Evolutionary conservation across 2,329 filamentous ascomycete genomes (phyloP).

Genomic region (Talaromyces sp.): DNA sequence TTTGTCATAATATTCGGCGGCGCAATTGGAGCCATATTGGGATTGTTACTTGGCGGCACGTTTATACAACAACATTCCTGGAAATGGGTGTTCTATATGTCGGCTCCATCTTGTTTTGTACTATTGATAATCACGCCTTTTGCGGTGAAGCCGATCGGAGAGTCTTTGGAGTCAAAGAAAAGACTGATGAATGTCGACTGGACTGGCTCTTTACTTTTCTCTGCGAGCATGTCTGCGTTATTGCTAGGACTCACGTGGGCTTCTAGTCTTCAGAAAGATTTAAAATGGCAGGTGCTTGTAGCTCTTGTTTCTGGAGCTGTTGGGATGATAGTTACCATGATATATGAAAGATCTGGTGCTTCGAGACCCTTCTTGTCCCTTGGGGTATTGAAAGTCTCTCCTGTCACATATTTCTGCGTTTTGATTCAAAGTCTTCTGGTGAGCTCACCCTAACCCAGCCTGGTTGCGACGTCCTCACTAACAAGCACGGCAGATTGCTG

Average conservation of each 20-base stretch:
- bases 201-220: conserved; percentile 14
- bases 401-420: conserved; percentile 10
- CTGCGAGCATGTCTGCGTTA: conserved; percentile 8
- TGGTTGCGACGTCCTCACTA: neutral
- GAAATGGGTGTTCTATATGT: conserved; percentile 18
- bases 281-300: conserved; percentile 5
- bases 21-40: conserved; percentile 8
- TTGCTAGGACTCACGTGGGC: conserved; percentile 13
- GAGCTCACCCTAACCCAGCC: neutral
- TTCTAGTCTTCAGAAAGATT: neutral
- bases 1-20: conserved; percentile 3
- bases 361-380: conserved; percentile 12
- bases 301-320: conserved; percentile 4
- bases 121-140: conserved; percentile 5
- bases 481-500: conserved; percentile 11
- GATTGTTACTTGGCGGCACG: neutral
- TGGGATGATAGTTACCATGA: conserved; percentile 2
- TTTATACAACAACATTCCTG: conserved; percentile 7
- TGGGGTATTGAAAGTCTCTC: neutral
- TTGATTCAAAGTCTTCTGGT: conserved; percentile 18
- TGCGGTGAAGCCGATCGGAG: conserved; percentile 8
- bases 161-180: conserved; percentile 1
- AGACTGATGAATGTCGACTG: conserved; percentile 15
- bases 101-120: conserved; percentile 9
- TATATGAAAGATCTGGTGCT: conserved; percentile 14